Conservation (phyloP, 164 flowering plant species). For the Aristolochia contorta region DNA sequence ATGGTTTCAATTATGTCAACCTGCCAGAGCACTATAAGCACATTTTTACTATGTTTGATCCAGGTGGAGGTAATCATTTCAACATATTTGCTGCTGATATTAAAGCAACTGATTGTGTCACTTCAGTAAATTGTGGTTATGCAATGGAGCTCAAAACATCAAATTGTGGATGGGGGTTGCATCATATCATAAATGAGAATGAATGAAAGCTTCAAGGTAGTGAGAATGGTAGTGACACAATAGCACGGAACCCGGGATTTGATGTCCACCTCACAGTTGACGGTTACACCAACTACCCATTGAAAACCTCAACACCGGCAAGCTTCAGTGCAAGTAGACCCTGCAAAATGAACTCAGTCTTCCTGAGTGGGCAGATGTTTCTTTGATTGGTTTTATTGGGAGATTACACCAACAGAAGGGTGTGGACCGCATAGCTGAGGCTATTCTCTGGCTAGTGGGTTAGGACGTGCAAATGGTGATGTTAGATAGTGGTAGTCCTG, state of each 20-base stretch:
- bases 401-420: conserved; percentile 89
- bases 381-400: conserved; percentile 87
- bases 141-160: conserved; percentile 86
- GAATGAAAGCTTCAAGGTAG: conserved; percentile 90
- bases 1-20: conserved; percentile 49
- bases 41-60: conserved; percentile 68
- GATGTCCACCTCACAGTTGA: conserved; percentile 75
- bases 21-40: conserved; percentile 65
- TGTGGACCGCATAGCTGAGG: conserved; percentile 84
- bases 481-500: conserved; percentile 79
- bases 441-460: conserved; percentile 81
- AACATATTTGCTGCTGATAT: conserved; percentile 94
- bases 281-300: conserved; percentile 71
- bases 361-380: conserved; percentile 58
- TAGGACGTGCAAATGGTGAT: conserved; percentile 81
- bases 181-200: conserved; percentile 63
- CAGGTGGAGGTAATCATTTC: conserved; percentile 88
- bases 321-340: conserved; percentile 82
- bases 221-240: conserved; percentile 80
- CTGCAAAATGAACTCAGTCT: conserved; percentile 90
- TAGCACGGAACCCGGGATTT: conserved; percentile 67
- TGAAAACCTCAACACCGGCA: conserved; percentile 71
- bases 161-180: conserved; percentile 98
- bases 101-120: conserved; percentile 83
- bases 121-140: conserved; percentile 92